Evolutionary conservation across 805 yeast genomes (phyloP), one percentile per base, ranked within the genome.

Genomic region (Suhomyces vadensis): DNA sequence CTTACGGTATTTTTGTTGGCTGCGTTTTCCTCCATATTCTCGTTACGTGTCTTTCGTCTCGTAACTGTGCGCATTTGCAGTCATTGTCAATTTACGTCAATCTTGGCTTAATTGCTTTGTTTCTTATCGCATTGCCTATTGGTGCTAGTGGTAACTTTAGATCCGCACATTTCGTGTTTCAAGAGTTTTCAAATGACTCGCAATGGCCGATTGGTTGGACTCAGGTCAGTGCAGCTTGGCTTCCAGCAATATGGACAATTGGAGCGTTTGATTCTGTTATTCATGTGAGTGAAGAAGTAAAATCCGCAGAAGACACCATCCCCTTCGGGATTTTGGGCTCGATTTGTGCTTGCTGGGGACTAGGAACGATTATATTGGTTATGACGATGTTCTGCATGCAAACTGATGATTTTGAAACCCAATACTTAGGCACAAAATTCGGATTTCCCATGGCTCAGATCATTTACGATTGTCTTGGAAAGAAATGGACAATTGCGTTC

Each of bases 381-480:
- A 66, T 69, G 71, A 54, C 61, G 2, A 67, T 69, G 48, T 69
- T 67, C 55, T 65, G 65, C 47, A 52, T 69, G 43, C 53, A 45
- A 23, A 58, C 69, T 56, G 58, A 65, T 49, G 58, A 54, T 31
- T 47, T 63, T 31, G 51, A 47, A 24, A 53, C 51, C 26, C 59
- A 42, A 11, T 60, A 69, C 45, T 47, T 60, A 42, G 49, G 47
- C 40, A 48, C 63, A 37, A 52, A 53, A n/a, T 63, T 67, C 29
- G 73, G 73, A 7, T 52, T 67, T 57, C 74, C 74, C 13, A 67
- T 69, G 41, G 60, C 65, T 35, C 74, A 69, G 45, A 67, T 69
- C 31, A 69, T 57, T 53, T 56, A 64, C 54, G 74, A 69, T 51
- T 72, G 71, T 5, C 58, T 69, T 36, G 69, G 69, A 7, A 52